These are phyloP conservation scores for Fistulinella cinereoalba DNA, from an alignment of 1,284 basidiomycete species.

Conservation along the genomic window DNA sequence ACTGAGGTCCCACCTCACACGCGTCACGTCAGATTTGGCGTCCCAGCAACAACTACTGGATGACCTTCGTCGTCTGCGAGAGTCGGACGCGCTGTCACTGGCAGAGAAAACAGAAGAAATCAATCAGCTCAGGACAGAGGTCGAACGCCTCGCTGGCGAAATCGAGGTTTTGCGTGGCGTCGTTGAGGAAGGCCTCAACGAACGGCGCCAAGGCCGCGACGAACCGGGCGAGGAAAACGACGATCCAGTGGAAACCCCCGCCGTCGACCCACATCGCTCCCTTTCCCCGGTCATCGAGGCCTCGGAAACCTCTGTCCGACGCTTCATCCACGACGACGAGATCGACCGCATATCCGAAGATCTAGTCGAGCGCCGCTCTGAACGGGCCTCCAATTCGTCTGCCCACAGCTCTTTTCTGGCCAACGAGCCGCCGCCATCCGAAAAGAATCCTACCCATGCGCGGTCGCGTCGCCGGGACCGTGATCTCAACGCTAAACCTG, in stretches of 20 bases:
- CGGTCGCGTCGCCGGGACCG: slow-evolving; percentile 4
- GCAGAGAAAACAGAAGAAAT: slow-evolving; percentile 63
- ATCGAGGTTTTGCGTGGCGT: slow-evolving; percentile 79
- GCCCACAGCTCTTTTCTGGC: slow-evolving; percentile 13
- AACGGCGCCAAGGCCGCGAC: slow-evolving; percentile 49
- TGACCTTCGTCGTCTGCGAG: slow-evolving; percentile 62
- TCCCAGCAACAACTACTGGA: slow-evolving; percentile 64
- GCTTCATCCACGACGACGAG: slow-evolving; percentile 32
- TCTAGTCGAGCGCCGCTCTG: slow-evolving; percentile 36
- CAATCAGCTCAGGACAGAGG: slow-evolving; percentile 58
- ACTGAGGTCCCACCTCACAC: slow-evolving; percentile 69
- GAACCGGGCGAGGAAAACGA: slow-evolving; percentile 10
- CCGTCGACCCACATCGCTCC: neutral
- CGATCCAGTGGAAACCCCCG: neutral
- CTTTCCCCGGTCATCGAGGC: slow-evolving; percentile 5
- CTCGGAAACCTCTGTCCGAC: slow-evolving; percentile 10
- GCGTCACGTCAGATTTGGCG: slow-evolving; percentile 74
- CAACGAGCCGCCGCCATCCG: slow-evolving; percentile 3
- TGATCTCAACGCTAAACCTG: slow-evolving; percentile 1
- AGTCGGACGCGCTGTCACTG: slow-evolving; percentile 59
- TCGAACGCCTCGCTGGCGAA: slow-evolving; percentile 75
- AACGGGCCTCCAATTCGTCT: slow-evolving; percentile 33
- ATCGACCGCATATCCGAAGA: slow-evolving; percentile 34
- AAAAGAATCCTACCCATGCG: slow-evolving; percentile 1
- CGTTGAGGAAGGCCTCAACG: slow-evolving; percentile 78